Evolutionary conservation across 73 alveolate genomes (phyloP), one percentile per base, ranked within the genome.

Genomic region (Stentor coeruleus): DNA sequence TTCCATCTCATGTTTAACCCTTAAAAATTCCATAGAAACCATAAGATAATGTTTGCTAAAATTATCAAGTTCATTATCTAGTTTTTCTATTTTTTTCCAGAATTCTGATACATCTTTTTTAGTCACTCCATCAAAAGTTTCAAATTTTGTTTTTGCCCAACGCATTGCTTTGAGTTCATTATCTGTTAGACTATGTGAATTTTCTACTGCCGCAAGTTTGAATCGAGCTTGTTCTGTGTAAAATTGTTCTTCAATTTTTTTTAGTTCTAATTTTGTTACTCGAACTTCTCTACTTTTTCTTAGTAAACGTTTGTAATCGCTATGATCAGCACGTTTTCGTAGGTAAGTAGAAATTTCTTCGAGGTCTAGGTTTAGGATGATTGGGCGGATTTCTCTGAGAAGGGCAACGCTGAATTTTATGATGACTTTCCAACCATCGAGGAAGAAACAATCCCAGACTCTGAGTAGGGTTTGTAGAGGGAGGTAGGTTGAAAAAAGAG

Each of bases 371-470:
- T 66, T 26, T 28, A 66, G 79, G 14, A 66, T 14, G n/a, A 66
- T 33, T 31, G 79, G 79, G 11, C 37, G n/a, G 11, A 66, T 20
- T 2, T 66, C 79, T 26, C 37, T 20, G 1, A 66, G 37, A 20
- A 66, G n/a, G 40, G 79, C 79, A 33, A 66, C 15, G 41, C 79
- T 66, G 79, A 66, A 20, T 40, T 66, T 66, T 20, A 66, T 66
- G n/a, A 66, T 66, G 37, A 66, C 79, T 2, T 33, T 66, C 79
- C 79, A 66, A 37, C 79, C 79, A 11, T 66, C 79, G n/a, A 66
- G 37, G 79, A 66, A 66, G 37, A 66, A 66, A 2, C 79, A 66
- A 40, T 66, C 79, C 79, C 79, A 66, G 33, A 66, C 79, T 33
- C 37, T 66, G n/a, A 66, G 40, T 11, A 66, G 39, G 33, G 79